A percentile compares a stretch with the other conserved stretches of the same genome.
These are phyloP conservation scores for Apiospora rasikravindrae DNA, from an alignment of 2,329 filamentous ascomycete genomes.

Conservation along the genomic window DNA sequence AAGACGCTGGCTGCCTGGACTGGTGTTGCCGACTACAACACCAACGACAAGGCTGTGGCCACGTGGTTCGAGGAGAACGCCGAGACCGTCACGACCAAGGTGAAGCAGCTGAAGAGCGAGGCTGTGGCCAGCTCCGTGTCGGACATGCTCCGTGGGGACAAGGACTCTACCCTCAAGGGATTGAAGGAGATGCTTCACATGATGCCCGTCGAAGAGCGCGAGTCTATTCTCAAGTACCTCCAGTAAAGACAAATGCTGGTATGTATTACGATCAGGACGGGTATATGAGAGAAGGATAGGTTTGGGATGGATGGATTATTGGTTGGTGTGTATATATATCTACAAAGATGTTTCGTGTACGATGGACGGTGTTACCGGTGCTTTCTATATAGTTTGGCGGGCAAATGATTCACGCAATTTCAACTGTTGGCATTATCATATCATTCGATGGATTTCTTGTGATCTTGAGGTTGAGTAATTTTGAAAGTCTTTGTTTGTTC, in stretches of 20 bases:
- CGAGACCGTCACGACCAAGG: conserved; percentile 80
- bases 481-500: too few species aligned
- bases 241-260: background rate
- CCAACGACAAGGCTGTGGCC: conserved; percentile 82
- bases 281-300: background rate
- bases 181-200: conserved; percentile 13
- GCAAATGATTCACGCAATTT: conserved; percentile 11
- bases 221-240: conserved; percentile 14
- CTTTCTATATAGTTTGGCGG: background rate
- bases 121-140: conserved; percentile 40
- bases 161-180: conserved; percentile 10
- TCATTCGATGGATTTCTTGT: background rate
- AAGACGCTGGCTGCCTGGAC: conserved; percentile 84
- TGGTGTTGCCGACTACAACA: conserved; percentile 75
- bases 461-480: background rate
- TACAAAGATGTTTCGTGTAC: background rate
- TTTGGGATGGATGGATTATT: background rate
- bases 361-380: background rate
- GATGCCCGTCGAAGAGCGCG: conserved; percentile 19
- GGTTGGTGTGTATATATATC: background rate
- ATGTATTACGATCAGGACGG: background rate
- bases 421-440: background rate
- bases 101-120: conserved; percentile 83
- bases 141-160: background rate
- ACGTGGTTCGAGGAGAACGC: conserved; percentile 97